Conservation (phyloP, 129 eudicot species). For the Chrysanthemum makinoi region DNA sequence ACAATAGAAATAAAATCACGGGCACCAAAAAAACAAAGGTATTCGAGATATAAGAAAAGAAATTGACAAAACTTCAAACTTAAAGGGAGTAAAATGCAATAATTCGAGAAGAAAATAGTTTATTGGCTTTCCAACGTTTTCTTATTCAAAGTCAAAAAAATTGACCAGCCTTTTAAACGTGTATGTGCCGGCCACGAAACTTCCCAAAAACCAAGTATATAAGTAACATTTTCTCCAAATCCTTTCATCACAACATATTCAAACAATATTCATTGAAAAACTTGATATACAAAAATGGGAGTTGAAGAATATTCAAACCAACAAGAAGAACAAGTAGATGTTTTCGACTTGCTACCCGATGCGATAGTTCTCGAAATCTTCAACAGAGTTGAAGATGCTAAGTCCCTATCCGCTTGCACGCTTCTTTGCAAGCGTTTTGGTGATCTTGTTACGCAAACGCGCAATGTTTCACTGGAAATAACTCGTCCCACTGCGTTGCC, state of each 20-base stretch:
- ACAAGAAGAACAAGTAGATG: constrained; percentile 28
- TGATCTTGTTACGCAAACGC: constrained; percentile 37
- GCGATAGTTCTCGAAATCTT: constrained; percentile 47
- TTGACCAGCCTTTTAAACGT: background rate
- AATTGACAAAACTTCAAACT: background rate
- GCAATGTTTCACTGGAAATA: constrained; percentile 36
- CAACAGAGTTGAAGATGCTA: constrained; percentile 55
- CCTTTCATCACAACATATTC: background rate
- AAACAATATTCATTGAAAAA: background rate
- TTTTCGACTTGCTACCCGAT: constrained; percentile 64
- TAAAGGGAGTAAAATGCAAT: background rate
- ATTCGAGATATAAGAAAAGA: no score
- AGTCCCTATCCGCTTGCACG: constrained; percentile 43
- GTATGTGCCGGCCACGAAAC: constrained; percentile 3
- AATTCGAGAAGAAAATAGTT: constrained; percentile 10
- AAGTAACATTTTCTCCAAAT: constrained; percentile 4
- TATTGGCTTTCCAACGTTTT: background rate
- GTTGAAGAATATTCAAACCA: constrained; percentile 18
- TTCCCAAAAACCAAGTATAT: background rate
- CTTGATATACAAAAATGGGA: constrained; percentile 5
- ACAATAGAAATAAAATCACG: no score
- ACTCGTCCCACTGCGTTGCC: constrained; percentile 23
- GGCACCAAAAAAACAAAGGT: no score
- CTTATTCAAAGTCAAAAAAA: background rate
- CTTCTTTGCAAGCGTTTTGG: constrained; percentile 55